Percentiles rank a stretch among this genome's conserved stretches.
Evolutionary conservation across 2,329 filamentous ascomycete species (phyloP).

Genomic region (Plenodomus tracheiphilus): DNA sequence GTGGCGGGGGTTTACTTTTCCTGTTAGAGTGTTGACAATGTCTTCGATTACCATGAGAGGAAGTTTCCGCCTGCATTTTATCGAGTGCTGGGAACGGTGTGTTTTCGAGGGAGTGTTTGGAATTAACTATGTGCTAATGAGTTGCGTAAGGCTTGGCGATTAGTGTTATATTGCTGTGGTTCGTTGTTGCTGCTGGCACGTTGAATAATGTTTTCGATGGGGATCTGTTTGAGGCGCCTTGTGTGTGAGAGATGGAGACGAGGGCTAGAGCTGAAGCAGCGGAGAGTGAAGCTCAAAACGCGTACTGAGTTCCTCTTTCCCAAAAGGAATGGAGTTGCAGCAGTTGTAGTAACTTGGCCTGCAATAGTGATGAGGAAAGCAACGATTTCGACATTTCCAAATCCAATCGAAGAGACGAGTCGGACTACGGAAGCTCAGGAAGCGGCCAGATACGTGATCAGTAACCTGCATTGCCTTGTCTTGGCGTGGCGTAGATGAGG

Average conservation of each 20-base stretch:
- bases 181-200: slow-evolving; percentile 56
- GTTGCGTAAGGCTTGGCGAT: slow-evolving; percentile 50
- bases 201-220: slow-evolving; percentile 52
- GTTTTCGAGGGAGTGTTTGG: too few relatives aligned
- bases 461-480: not conserved
- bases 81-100: slow-evolving; percentile 54
- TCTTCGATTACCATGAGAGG: slow-evolving; percentile 51
- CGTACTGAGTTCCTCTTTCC: too few relatives aligned
- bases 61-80: slow-evolving; percentile 62
- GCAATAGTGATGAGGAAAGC: too few relatives aligned
- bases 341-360: too few relatives aligned
- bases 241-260: slow-evolving; percentile 45
- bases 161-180: slow-evolving; percentile 58
- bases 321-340: too few relatives aligned
- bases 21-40: slow-evolving; percentile 53
- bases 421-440: too few relatives aligned
- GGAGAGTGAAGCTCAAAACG: slow-evolving; percentile 5
- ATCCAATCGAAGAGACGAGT: too few relatives aligned
- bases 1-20: slow-evolving; percentile 65
- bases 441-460: too few relatives aligned
- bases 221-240: slow-evolving; percentile 59
- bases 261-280: slow-evolving; percentile 8
- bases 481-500: slow-evolving; percentile 21
- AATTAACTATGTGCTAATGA: too few relatives aligned
- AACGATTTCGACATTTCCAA: too few relatives aligned